These are phyloP conservation scores for Trichoderma sp. DNA, from an alignment of 2,329 filamentous ascomycete genomes.

Conservation along the genomic window DNA sequence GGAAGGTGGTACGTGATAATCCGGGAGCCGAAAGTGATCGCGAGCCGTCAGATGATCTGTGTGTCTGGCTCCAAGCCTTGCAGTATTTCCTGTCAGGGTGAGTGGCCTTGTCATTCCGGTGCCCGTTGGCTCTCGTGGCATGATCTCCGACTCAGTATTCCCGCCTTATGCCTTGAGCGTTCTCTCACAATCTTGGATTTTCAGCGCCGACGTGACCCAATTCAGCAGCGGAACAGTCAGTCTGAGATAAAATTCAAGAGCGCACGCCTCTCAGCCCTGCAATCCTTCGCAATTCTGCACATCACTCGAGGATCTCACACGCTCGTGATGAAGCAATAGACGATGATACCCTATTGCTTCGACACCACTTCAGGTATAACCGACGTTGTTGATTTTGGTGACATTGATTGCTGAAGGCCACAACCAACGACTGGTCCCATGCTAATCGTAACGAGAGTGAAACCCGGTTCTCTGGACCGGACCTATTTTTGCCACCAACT, in stretches of 20 bases:
- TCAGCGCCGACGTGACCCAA: background rate
- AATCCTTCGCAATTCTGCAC: background rate
- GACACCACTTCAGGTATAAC: background rate
- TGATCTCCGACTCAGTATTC: background rate
- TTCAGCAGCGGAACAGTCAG: background rate
- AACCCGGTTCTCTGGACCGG: background rate
- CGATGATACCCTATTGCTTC: background rate
- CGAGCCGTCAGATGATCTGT: background rate
- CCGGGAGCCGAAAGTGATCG: background rate
- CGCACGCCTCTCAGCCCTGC: background rate
- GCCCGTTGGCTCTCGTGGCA: too few species aligned
- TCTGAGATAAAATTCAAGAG: background rate
- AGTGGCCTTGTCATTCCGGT: too few species aligned
- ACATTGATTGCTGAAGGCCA: background rate
- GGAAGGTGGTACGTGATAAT: too few species aligned
- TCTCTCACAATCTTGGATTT: too few species aligned
- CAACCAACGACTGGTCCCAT: background rate
- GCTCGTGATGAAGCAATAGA: background rate
- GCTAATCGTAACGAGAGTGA: background rate
- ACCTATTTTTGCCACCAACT: background rate
- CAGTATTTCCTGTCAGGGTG: background rate
- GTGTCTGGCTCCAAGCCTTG: background rate
- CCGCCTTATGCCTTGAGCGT: background rate
- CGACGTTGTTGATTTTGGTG: background rate
- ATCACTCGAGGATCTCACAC: background rate